Evolutionary conservation across 306 rosid species (phyloP), one percentile per base, ranked within the genome.

Genomic region (Corylus americana): DNA sequence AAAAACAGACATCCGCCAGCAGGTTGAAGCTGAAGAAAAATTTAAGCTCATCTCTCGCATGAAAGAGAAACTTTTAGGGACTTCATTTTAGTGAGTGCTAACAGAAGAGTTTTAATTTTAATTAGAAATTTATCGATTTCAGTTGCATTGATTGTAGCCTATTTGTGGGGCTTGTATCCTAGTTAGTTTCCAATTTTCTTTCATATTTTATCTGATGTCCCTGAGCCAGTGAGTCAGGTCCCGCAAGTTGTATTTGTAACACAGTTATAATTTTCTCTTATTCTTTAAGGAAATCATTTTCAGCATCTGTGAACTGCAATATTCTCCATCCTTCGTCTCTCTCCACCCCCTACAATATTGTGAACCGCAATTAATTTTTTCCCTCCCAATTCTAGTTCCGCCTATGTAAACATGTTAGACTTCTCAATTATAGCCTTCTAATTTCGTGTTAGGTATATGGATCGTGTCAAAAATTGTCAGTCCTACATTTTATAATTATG

Each of bases 21-120:
- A 87, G 84, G 98, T 92, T 74, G 98, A 92, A 70, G 91, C 97
- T 0, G 98, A 94, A 87, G 98, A 94, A 83, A 94, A 91, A 76
- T 94, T 88, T 83, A 94, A 94, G 88, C 93, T 93, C 39, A 84
- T 93, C 80, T 83, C 95, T 25, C 93, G 92, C 83, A 87, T 90
- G 97, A 93, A 91, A 89, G 93, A 90, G 48, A 90, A 77, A 81
- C 81, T 86, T 79, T 44, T 80, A 55, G 80, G 45, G 42, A 79
- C 88, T 59, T 54, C 78, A 45, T 83, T 76, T 78, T 83, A 3
- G 81, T 87, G 82, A 86, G 58, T 55, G 71, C 86, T 61, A 20
- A 49, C 72, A 48, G 25, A 50, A 61, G 58, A 49, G 42, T 1
- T 63, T 11, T 51, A 50, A 16, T 71, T 39, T 12, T 78, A 18